Evolutionary conservation across 75 land plant genomes (phyloP), one percentile per base, ranked within the genome.

Genomic region (Ceratopteris richardii): DNA sequence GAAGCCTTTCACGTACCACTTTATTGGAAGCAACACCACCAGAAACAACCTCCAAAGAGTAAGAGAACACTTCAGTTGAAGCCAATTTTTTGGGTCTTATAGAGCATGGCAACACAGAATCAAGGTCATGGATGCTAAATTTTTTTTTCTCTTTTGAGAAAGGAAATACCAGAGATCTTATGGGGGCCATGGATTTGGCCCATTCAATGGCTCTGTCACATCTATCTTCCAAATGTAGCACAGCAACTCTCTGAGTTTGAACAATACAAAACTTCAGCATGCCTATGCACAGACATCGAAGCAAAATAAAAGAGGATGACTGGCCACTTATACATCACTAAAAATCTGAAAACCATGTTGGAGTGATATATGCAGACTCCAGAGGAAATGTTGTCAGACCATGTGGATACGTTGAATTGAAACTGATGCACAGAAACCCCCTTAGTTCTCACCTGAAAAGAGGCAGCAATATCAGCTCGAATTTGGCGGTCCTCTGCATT

Each of bases 1-100:
- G 64, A 36, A 95, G 80, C 40, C 76, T 80, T 50, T 73, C 29
- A 51, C 99, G 80, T 2, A 95, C 85, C 65, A 82, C 80, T 61
- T 90, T 42, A 53, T 95, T 95, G 57, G 93, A 86, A 66, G 99
- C 99, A 69, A 95, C 97, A 40, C 99, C 99, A 39, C 99, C 99
- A 47, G 97, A 83, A 9, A 90, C 86, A 19, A 90, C 99, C 99
- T 90, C 59, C 20, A 64, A 19, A 52, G 44, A 22, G 54, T 27
- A 64, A 27, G 13, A 2, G 14, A 11, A 2, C 43, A 58, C 18
- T n/a, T 7, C n/a, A n/a, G n/a, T 27, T n/a, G n/a, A n/a, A n/a
- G n/a, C n/a, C n/a, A n/a, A n/a, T n/a, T n/a, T n/a, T n/a, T n/a
- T n/a, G n/a, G n/a, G n/a, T n/a, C n/a, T n/a, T n/a, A n/a, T n/a